phyloP scores from a whole-genome alignment of 441 rosid species.

The Aquilaria agallochum region DNA sequence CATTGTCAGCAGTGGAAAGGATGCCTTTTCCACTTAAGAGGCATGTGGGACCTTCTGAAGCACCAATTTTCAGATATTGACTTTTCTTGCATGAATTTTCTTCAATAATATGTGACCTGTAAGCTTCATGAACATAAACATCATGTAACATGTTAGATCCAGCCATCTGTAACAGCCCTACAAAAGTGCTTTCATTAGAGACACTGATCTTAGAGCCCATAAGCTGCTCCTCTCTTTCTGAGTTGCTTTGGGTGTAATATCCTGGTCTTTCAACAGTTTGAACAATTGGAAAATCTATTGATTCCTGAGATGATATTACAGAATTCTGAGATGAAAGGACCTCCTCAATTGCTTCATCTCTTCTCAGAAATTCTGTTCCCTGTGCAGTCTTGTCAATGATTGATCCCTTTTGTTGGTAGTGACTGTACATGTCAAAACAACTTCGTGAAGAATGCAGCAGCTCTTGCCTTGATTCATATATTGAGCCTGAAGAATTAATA shows the following conservation, averaged over 20 bases:
- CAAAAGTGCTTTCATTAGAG: conserved; percentile 24
- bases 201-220: conserved; percentile 18
- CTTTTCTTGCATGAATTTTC: conserved; percentile 13
- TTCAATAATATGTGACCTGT: conserved; percentile 26
- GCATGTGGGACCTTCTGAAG: conserved; percentile 28
- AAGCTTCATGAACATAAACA: conserved; percentile 23
- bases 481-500: conserved; percentile 29
- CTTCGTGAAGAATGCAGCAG: conserved; percentile 22
- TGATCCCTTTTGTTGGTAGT: conserved; percentile 26
- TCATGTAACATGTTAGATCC: conserved; percentile 33
- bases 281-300: conserved; percentile 31
- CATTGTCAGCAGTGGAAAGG: conserved; percentile 28
- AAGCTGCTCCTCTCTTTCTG: conserved; percentile 33
- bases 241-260: conserved; percentile 45
- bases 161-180: conserved; percentile 53
- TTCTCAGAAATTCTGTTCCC: conserved; percentile 15
- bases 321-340: conserved; percentile 52
- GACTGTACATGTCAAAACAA: conserved; percentile 22
- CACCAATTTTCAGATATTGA: conserved; percentile 19
- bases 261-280: conserved; percentile 48
- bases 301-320: conserved; percentile 48
- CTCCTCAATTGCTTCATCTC: conserved; percentile 23
- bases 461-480: conserved; percentile 25
- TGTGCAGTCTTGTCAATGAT: conserved; percentile 23
- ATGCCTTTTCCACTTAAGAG: conserved; percentile 18